Evolutionary conservation across 257 asterid genomes (phyloP), one percentile per base, ranked within the genome.

Genomic region (Ilex asprella): DNA sequence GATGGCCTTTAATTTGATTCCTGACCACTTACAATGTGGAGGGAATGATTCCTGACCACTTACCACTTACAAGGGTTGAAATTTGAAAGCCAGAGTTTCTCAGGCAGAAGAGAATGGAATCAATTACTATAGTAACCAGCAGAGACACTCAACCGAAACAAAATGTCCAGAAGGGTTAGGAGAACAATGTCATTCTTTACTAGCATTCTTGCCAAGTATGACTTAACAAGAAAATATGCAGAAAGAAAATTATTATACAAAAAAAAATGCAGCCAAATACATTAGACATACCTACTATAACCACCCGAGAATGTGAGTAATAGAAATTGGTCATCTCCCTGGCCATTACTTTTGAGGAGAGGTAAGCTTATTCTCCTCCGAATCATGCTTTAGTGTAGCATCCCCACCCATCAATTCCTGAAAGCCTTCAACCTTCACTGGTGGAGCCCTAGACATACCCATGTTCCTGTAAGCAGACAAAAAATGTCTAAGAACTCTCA

Each of bases 341-440:
- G 31, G 56, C 30, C 15, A 21, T 76, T 85, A 84, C 55, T 84
- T 83, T 58, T 76, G 78, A 14, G 89, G 95, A 62, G 95, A 87
- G 53, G 79, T 76, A n/a, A 87, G 82, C 82, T 93, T 89, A 77
- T 76, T 85, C 74, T 93, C 99, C 57, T 89, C 96, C 0, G 82
- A 73, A 58, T 84, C 91, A 59, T 87, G 95, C 84, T 89, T 92
- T 75, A 76, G 44, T 39, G 94, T 63, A 31, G 97, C 70, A 78
- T 85, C 96, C 60, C 95, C 96, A 30, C 95, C 94, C 97, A 89
- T 86, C 72, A 93, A 75, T 78, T 93, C 99, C 75, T 89, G 99
- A 70, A 93, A 93, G 21, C 97, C 99, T 87, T 89, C 97, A 56
- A 93, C 97, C 79, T 92, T 93, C 31, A 93, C 96, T 1, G 99